Percentiles rank a stretch among this genome's conserved stretches.
phyloP scores from a whole-genome alignment of 2,329 filamentous ascomycete genomes.

The Fusarium tricinctum region DNA sequence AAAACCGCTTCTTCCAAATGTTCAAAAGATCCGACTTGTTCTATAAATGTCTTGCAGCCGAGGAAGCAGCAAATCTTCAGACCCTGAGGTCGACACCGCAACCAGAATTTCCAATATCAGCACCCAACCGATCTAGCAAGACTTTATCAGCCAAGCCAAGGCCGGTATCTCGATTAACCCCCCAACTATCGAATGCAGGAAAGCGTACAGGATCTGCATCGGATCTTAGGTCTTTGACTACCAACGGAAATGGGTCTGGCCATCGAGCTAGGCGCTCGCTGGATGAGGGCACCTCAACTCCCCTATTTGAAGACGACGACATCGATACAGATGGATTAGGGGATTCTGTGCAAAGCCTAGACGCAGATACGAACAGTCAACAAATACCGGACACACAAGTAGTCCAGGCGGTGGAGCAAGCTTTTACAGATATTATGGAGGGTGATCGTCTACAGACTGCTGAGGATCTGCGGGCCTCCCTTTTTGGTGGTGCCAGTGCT shows the following conservation, averaged over 20 bases:
- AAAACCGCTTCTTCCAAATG: slow-evolving; percentile 80
- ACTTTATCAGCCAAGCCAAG: slow-evolving; percentile 62
- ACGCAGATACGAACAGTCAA: slow-evolving; percentile 71
- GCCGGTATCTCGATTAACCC: slow-evolving; percentile 60
- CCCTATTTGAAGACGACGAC: slow-evolving; percentile 86
- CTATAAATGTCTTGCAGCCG: slow-evolving; percentile 94
- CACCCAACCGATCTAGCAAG: slow-evolving; percentile 51
- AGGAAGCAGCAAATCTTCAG: slow-evolving; percentile 72
- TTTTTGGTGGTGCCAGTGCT: slow-evolving; percentile 65
- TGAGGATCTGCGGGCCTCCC: slow-evolving; percentile 74
- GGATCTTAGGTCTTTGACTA: slow-evolving; percentile 59
- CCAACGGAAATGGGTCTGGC: slow-evolving; percentile 58
- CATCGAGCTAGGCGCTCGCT: slow-evolving; percentile 73
- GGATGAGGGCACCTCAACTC: slow-evolving; percentile 69
- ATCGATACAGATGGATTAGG: slow-evolving; percentile 77
- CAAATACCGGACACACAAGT: slow-evolving; percentile 80
- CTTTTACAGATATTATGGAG: slow-evolving; percentile 92
- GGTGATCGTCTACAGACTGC: slow-evolving; percentile 75
- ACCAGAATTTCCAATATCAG: slow-evolving; percentile 45
- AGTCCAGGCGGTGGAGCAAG: slow-evolving; percentile 92
- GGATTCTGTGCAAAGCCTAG: slow-evolving; percentile 83
- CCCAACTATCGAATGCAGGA: slow-evolving; percentile 52
- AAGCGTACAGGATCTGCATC: slow-evolving; percentile 63
- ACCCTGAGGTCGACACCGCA: slow-evolving; percentile 41
- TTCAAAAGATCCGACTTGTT: slow-evolving; percentile 96